These are phyloP conservation scores for Ogataea methylovora DNA, from an alignment of 805 yeast genomes.

Conservation along the genomic window DNA sequence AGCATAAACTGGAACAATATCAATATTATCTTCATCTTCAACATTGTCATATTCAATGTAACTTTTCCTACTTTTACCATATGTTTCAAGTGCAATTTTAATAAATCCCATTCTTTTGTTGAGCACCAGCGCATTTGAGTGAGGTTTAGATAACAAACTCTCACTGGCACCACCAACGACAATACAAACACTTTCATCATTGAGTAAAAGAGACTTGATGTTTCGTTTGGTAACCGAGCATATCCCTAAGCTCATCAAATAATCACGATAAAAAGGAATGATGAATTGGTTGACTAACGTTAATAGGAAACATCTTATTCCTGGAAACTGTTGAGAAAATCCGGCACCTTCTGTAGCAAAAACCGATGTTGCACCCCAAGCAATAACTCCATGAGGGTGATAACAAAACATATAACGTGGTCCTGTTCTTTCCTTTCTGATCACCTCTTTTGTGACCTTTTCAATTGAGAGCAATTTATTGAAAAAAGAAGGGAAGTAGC, in stretches of 20 bases:
- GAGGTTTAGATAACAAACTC: constrained; percentile 58
- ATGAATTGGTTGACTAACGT: constrained; percentile 80
- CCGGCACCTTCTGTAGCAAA: constrained; percentile 77
- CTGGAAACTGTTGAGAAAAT: constrained; percentile 68
- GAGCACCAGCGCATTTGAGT: constrained; percentile 61
- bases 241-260: constrained; percentile 70
- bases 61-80: constrained; percentile 8
- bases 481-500: background rate
- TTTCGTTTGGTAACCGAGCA: constrained; percentile 77
- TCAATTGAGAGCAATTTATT: background rate
- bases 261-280: constrained; percentile 82
- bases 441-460: constrained; percentile 1
- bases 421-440: constrained; percentile 37
- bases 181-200: constrained; percentile 72
- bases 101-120: constrained; percentile 82
- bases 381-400: constrained; percentile 95
- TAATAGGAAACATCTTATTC: constrained; percentile 68
- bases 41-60: constrained; percentile 1
- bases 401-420: constrained; percentile 84
- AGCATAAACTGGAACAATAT: constrained; percentile 79
- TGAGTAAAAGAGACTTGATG: constrained; percentile 53
- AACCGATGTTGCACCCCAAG: constrained; percentile 84
- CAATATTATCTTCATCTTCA: constrained; percentile 46
- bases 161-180: constrained; percentile 98
- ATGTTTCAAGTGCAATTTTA: constrained; percentile 67